Evolutionary conservation across 106 monocot species (phyloP), one percentile per base, ranked within the genome.

Genomic region (Vanilla planifolia): DNA sequence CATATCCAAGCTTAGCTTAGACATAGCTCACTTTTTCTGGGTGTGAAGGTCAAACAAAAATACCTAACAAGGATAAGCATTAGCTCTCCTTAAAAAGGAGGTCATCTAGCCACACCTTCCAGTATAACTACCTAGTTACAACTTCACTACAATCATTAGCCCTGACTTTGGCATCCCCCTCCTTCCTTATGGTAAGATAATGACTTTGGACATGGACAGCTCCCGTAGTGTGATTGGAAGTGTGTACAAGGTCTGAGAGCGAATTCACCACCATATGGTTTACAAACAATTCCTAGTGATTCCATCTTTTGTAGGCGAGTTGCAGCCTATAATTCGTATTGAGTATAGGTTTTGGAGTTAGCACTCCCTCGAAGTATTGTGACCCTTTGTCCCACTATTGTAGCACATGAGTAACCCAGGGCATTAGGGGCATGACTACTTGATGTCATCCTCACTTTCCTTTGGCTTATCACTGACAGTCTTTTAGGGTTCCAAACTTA

Each of bases 61-160:
- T 61, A 43, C 27, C 9, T 22, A 61, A 61, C 40, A 61, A 61
- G 22, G 17, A 61, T 61, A 61, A 61, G 61, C 40, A 61, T 42
- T 61, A 43, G 43, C 15, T 61, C 40, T 43, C n/a, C 8, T 22
- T 61, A 14, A 61, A 61, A 61, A 39, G 21, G 39, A 61, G 41
- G 61, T 43, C 21, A 61, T 40, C n/a, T 22, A 61, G 22, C 6
- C 26, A 11, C 43, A 43, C 61, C 61, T 63, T 63, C 8, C 16
- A 63, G 62, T 63, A 63, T 17, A 0, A 8, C 62, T 44, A n/a
- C n/a, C 27, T 63, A 29, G 30, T 64, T 64, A 64, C 48, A 33
- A 50, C 48, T 52, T 65, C 50, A 26, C 51, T 52, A n/a, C 20
- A 37, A 35, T 52, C 65, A 65, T 23, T 65, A 52, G 65, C 65